Base-by-base conservation (phyloP, 1,284 basidiomycete genomes). In the Anthracocystis walkeri region DNA sequence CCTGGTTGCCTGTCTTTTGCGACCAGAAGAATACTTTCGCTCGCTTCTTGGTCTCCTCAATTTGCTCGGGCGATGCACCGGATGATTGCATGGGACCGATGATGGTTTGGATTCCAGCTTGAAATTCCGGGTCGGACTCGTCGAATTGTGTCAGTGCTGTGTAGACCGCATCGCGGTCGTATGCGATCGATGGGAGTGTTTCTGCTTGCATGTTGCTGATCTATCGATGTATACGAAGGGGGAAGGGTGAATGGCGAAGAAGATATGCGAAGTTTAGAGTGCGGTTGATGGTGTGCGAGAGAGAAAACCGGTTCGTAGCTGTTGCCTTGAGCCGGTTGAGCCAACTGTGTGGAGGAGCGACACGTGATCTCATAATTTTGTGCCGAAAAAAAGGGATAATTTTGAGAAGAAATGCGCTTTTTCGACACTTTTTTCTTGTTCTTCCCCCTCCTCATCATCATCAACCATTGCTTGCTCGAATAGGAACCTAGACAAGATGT, bases 31-130 rank as follows among this genome's bases (percentile, higher is more conserved):
- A 82, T 2, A 75, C 69, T 10, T 67, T 71, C 1, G 81, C 81
- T 4, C 70, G 48, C 51, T 51, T 58, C 29, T 71, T 60, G 5
- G 75, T 77, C n/a, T 70, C 61, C 23, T 65, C 49, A 18, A 82
- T 68, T 48, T 81, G 69, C 10, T 70, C 69, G 1, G 59, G 49
- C 18, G 72, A 38, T 4, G 69, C 73, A 3, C 75, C 79, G 4
- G 69, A 74, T 12, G 62, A 61, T n/a, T 65, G 67, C 55, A 81
- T 57, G 7, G 75, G 73, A 3, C 57, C 66, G 7, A 77, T 27
- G 45, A 82, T 82, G 29, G 75, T 68, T 23, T 68, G 64, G 27
- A 79, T 75, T 2, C 80, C 80, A 4, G 63, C 74, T 59, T 76
- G 69, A 21, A 76, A 76, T 20, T 76, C 74, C 2, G 60, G 45